Conservation (phyloP, 352 stramenopile genomes). For the Elongisporangium anandrum region DNA sequence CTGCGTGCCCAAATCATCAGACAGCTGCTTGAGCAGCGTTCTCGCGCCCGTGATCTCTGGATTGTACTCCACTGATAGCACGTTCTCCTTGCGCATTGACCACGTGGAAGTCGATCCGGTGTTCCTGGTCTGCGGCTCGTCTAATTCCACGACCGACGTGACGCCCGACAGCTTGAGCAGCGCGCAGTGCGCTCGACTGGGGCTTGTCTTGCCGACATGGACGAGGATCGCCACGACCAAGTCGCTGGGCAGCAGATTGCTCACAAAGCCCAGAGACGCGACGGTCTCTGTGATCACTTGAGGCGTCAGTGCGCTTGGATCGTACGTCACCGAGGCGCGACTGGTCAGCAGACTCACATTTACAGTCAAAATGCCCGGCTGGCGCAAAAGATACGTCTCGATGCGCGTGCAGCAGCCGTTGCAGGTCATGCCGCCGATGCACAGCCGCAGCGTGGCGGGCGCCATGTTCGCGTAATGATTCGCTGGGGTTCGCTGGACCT, state of each 20-base stretch:
- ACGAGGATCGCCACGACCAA: slow-evolving; percentile 50
- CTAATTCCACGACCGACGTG: slow-evolving; percentile 12
- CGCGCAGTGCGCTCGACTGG: slow-evolving; percentile 12
- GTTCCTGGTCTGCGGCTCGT: slow-evolving; percentile 7
- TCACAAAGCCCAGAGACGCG: slow-evolving; percentile 64
- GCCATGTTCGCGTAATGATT: slow-evolving; percentile 4
- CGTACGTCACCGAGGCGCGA: slow-evolving; percentile 42
- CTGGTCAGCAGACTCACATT: slow-evolving; percentile 66
- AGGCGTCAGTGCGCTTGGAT: slow-evolving; percentile 40
- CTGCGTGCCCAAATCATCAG: slow-evolving; percentile 28
- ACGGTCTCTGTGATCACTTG: slow-evolving; percentile 62
- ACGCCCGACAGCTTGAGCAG: slow-evolving; percentile 35
- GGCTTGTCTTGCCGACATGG: slow-evolving; percentile 29
- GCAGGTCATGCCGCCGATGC: slow-evolving; percentile 84
- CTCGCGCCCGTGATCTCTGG: slow-evolving; percentile 30
- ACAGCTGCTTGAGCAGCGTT: slow-evolving; percentile 33
- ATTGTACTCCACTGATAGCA: slow-evolving; percentile 44
- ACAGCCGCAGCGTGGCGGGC: slow-evolving; percentile 31
- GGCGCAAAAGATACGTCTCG: slow-evolving; percentile 53
- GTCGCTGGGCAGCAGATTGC: slow-evolving; percentile 43
- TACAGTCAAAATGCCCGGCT: slow-evolving; percentile 51
- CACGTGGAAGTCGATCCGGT: slow-evolving; percentile 5
- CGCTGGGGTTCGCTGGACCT: background rate
- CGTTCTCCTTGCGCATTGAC: slow-evolving; percentile 11
- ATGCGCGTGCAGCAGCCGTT: slow-evolving; percentile 85